Evolutionary conservation across 2,329 filamentous ascomycete genomes (phyloP), one percentile per base, ranked within the genome.

Genomic region (Neopestalotiopsis sp.): DNA sequence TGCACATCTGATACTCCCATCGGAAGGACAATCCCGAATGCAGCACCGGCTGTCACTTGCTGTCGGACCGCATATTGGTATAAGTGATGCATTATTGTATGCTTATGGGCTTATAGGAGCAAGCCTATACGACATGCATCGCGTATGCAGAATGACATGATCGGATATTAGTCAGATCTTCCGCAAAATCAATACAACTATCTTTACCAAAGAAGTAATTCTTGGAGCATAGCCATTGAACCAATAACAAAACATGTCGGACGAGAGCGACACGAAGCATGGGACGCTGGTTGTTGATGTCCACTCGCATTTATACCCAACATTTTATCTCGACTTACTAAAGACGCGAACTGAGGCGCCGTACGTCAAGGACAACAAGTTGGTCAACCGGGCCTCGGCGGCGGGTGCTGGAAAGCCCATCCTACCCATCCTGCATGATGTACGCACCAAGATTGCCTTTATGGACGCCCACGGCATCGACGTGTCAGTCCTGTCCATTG

Each of bases 391-490:
- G 5, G 63, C 63, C 4, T 66, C 42, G 4, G 42, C 49, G 9
- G 42, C 63, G 28, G 42, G 49, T 9, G 45, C 42, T 7, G 63
- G 42, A n/a, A 66, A 40, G 20, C 42, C 32, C 28, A 57, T 66
- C 24, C 30, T 58, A 12, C 63, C 63, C n/a, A 66, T 66, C 17
- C n/a, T 66, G 20, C 32, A 57, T 40, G 42, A 57, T n/a, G 17
- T 66, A 14, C 28, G 45, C n/a, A 58, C 49, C 9, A 97, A 97
- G 77, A 85, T 97, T 14, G 86, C 89, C 59, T 97, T 97, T 81
- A 98, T 98, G 95, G 87, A 94, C 78, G 88, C 86, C 13, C 95
- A 98, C 81, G 83, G 83, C 65, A 97, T 98, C 78, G 88, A 92
- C 79, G 90, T 91, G 71, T 96, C 93, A 1, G 92, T 97, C 61